Base-by-base conservation (phyloP, 768 basidiomycete genomes). In the Botryobasidium botryosum region DNA sequence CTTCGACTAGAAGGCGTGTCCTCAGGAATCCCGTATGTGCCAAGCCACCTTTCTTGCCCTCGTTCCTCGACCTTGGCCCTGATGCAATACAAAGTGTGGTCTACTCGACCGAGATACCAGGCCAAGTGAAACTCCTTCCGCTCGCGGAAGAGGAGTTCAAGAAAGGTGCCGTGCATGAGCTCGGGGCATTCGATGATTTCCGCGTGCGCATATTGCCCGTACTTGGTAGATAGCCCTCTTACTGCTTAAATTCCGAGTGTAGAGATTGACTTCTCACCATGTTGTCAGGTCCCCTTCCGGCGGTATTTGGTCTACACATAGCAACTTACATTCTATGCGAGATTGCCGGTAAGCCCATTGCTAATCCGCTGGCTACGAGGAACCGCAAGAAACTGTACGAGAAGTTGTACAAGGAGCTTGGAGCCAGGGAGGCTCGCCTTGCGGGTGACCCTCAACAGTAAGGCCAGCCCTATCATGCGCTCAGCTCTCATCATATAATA, bases 131-230 rank as follows among this genome's bases (percentile, higher is more conserved):
- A 53, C 67, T 97, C 3, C 71, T 96, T 8, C 94, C 92, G 2
- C 67, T 97, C 0, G 74, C 85, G 0, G 87, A 94, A 46, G 84
- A 88, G 52, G 90, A 97, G 60, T 91, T 90, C 58, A 64, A 79
- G 53, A 87, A 82, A 58, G 94, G 92, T 3, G 64, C 76, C 12
- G 80, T 96, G 8, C 79, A 83, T 53, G 90, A 97, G 61, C 69
- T 97, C 5, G 76, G 81, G 15, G 79, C 79, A 5, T 81, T 96
- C 47, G 83, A 88, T 55, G 85, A 94, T 58, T 96, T 96, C 63
- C 68, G 92, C 25, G 85, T 97, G 8, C 72, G 92, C 29, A 92
- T 96, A 52, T 59, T 96, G 8, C 92, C 92, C 24, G 92, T 96
- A 4, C 68, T 96, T 3, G 87, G 81, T 77, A 42, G 5, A 71